These are phyloP conservation scores for Boletellus ananas DNA, from an alignment of 768 basidiomycete species.

Conservation along the genomic window DNA sequence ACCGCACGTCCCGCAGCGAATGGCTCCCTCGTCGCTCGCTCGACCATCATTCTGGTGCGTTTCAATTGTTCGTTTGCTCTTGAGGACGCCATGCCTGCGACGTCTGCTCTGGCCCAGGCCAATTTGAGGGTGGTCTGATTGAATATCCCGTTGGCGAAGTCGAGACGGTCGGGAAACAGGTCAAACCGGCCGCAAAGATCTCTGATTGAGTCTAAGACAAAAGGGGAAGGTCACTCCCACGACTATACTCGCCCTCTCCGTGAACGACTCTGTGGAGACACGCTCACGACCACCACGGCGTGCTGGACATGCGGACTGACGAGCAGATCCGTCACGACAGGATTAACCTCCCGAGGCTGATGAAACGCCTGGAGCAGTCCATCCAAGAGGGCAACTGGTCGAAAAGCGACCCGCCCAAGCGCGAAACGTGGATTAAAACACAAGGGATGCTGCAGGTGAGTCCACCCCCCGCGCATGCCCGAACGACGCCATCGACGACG, in stretches of 20 bases:
- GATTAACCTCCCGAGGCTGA: slow-evolving; percentile 61
- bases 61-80: slow-evolving; percentile 16
- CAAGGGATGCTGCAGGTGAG: slow-evolving; percentile 55
- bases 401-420: slow-evolving; percentile 20
- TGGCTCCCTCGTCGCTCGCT: slow-evolving; percentile 39
- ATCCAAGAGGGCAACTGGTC: slow-evolving; percentile 37
- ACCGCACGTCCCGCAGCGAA: slow-evolving; percentile 40
- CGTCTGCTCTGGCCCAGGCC: neutral
- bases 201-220: slow-evolving; percentile 6
- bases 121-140: neutral
- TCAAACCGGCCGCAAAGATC: slow-evolving; percentile 12
- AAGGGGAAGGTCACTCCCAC: slow-evolving; percentile 27
- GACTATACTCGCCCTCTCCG: neutral
- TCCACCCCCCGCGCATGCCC: neutral
- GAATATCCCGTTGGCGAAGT: neutral
- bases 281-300: slow-evolving; percentile 3
- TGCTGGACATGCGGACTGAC: slow-evolving; percentile 26
- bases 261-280: neutral
- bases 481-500: neutral
- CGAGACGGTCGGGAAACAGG: neutral
- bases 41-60: slow-evolving; percentile 36
- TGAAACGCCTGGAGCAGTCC: slow-evolving; percentile 58
- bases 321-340: slow-evolving; percentile 50
- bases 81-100: slow-evolving; percentile 19
- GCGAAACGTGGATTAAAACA: slow-evolving; percentile 51